Base-by-base conservation (phyloP, 805 yeast genomes). In the Hanseniaspora vineae region DNA sequence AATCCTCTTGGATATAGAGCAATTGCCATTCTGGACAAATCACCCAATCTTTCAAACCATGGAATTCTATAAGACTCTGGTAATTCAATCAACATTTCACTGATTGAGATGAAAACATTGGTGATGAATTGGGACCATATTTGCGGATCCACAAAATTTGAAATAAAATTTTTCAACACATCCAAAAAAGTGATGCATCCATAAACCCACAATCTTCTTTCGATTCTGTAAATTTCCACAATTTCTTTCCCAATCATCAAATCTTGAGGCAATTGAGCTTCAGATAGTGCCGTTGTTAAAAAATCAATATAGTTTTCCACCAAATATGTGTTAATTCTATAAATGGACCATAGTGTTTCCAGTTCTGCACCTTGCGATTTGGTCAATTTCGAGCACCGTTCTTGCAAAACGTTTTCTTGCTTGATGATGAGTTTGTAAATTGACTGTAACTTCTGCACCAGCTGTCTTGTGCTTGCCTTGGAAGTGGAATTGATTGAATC, bases 11-110 rank as follows among this genome's bases (percentile, higher is more conserved):
- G 81, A 56, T 84, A 84, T 42, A 85, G 66, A 0, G 94, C 92
- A 54, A 86, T 84, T 11, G 94, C 90, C 88, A 86, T 84, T 58
- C 95, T 68, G 35, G 90, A 81, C 53, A 86, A 66, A 60, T 86
- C 96, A 35, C 95, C 96, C 46, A 86, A 65, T 58, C 87, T 82
- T 61, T 86, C 95, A 31, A 80, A 73, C 96, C 96, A 86, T 9
- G 66, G 65, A 14, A 60, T 60, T 8, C 62, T 55, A 51, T 61
- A 64, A 48, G 58, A 61, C 33, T 59, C 57, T 12, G 68, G 66
- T 13, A 64, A 51, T 49, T 68, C 71, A 1, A 64, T 62, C 2
- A 69, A 52, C 51, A 71, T 70, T 35, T 68, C 66, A 11, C 72
- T 62, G 15, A 71, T 65, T 17, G 69, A 61, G 50, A 77, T 77